phyloP scores from a whole-genome alignment of 2,329 filamentous ascomycete species.

The Orbilia ellipsospora region DNA sequence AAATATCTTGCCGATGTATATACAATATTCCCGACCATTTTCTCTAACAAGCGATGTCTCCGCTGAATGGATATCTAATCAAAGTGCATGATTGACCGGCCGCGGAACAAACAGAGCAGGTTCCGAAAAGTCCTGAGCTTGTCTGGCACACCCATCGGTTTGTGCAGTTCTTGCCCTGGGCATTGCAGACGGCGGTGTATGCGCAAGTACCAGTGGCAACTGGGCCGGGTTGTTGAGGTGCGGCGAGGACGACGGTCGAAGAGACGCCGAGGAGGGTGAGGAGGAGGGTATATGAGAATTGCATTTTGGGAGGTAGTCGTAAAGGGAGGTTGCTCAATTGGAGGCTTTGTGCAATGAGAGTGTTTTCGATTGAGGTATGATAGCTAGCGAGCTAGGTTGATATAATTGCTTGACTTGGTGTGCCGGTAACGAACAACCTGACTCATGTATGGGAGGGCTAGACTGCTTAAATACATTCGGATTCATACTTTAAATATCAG shows the following conservation, averaged over 20 bases:
- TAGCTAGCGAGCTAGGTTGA: background rate
- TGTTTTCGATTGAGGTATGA: background rate
- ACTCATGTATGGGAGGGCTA: background rate
- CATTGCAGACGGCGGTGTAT: conserved; percentile 19
- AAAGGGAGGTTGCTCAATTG: background rate
- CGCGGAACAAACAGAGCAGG: conserved; percentile 12
- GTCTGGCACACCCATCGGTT: conserved; percentile 14
- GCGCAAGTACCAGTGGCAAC: conserved; percentile 16
- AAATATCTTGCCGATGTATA: too few relatives aligned
- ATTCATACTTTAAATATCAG: background rate
- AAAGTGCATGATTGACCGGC: conserved; percentile 18
- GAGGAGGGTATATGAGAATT: background rate
- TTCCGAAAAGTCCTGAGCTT: conserved; percentile 10
- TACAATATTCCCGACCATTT: too few relatives aligned
- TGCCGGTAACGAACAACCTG: background rate
- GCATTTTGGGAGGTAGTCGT: conserved; percentile 1
- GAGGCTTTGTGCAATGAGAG: background rate
- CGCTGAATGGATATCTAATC: conserved; percentile 23
- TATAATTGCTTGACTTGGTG: conserved; percentile 1
- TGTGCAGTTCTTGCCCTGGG: conserved; percentile 9
- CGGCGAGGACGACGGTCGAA: conserved; percentile 7
- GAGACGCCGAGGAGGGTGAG: conserved; percentile 9
- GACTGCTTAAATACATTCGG: conserved; percentile 7
- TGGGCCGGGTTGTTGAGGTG: conserved; percentile 22
- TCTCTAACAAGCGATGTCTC: conserved; percentile 22